phyloP scores from a whole-genome alignment of 106 monocot species.

The Apostasia shenzhenica region DNA sequence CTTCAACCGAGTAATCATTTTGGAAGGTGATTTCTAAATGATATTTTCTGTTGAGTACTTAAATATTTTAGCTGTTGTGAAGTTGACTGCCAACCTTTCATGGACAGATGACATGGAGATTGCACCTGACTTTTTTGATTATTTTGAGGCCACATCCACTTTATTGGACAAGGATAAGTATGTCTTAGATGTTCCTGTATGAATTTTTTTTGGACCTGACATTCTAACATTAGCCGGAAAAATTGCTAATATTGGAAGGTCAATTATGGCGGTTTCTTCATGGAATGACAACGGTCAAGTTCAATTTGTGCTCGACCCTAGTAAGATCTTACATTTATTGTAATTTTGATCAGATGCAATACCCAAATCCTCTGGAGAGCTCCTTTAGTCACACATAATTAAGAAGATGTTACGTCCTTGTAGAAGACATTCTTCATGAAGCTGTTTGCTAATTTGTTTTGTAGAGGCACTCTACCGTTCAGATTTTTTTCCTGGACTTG shows the following conservation, averaged over 20 bases:
- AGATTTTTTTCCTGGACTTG: constrained; percentile 99
- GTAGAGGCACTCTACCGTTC: constrained; percentile 83
- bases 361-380: no score
- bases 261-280: constrained; percentile 98
- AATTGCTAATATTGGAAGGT: constrained; percentile 26
- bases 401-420: constrained; percentile 1
- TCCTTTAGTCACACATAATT: not conserved
- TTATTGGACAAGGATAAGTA: constrained; percentile 90
- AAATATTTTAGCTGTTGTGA: constrained; percentile 1
- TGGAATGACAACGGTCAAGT: constrained; percentile 99
- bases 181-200: not conserved
- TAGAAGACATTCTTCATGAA: not conserved
- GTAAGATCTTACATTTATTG: constrained; percentile 25
- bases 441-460: constrained; percentile 12
- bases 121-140: constrained; percentile 97
- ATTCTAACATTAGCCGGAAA: no score
- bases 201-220: not conserved
- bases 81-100: not conserved
- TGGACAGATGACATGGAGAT: constrained; percentile 98
- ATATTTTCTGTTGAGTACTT: constrained; percentile 1
- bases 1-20: constrained; percentile 79
- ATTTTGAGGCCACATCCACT: constrained; percentile 80
- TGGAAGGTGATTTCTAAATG: constrained; percentile 62
- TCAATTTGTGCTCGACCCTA: constrained; percentile 86
- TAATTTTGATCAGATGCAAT: not conserved